Conservation (phyloP, 495 filamentous ascomycete genomes). For the Margaritispora aquatica region DNA sequence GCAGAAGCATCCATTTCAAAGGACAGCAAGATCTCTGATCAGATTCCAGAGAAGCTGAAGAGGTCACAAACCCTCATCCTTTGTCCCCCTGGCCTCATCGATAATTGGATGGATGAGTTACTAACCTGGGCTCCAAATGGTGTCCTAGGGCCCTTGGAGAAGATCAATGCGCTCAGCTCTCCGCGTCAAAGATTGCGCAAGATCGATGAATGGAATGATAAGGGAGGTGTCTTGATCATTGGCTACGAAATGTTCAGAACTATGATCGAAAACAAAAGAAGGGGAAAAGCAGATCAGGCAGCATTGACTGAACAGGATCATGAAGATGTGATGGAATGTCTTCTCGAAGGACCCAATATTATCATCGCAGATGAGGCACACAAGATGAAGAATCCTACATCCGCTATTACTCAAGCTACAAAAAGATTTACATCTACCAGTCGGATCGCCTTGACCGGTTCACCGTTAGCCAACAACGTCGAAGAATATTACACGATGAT, state of each 20-base stretch:
- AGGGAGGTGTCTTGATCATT: slow-evolving; percentile 69
- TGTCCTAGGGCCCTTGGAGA: slow-evolving; percentile 46
- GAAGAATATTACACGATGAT: slow-evolving; percentile 81
- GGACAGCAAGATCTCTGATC: slow-evolving; percentile 46
- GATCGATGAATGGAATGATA: slow-evolving; percentile 51
- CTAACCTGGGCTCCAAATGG: slow-evolving; percentile 54
- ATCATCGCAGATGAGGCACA: slow-evolving; percentile 91
- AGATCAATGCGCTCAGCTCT: slow-evolving; percentile 31
- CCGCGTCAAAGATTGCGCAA: slow-evolving; percentile 30
- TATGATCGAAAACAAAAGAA: slow-evolving; percentile 18
- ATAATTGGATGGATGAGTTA: slow-evolving; percentile 82
- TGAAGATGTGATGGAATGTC: slow-evolving; percentile 32
- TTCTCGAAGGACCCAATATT: slow-evolving; percentile 60
- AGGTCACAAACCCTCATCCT: slow-evolving; percentile 62
- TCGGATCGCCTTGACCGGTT: slow-evolving; percentile 83
- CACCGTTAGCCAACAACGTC: slow-evolving; percentile 78
- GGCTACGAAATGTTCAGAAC: slow-evolving; percentile 63
- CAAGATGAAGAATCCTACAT: slow-evolving; percentile 56
- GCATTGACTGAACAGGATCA: slow-evolving; percentile 32
- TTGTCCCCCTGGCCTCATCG: slow-evolving; percentile 66
- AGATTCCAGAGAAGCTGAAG: slow-evolving; percentile 61
- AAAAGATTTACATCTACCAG: slow-evolving; percentile 55
- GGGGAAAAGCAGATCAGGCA: slow-evolving; percentile 10
- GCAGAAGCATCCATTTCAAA: slow-evolving; percentile 54
- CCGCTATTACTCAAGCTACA: slow-evolving; percentile 46